Evolutionary conservation across 225 moss, liverwort and hornwort genomes (phyloP), one percentile per base, ranked within the genome.

Genomic region (Rhytidiadelphus loreus): DNA sequence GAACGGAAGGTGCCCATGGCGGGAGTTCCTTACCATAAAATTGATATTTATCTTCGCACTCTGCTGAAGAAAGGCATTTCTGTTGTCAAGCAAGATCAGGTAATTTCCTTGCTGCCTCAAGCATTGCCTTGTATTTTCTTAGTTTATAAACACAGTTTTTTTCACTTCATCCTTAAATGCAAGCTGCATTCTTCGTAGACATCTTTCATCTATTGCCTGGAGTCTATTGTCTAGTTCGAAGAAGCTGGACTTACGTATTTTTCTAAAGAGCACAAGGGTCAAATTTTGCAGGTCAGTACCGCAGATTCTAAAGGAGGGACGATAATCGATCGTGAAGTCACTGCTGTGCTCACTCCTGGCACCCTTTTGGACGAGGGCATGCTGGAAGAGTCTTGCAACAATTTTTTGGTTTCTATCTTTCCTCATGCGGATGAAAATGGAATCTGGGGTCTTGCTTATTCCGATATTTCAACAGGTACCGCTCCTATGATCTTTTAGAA

Each of bases 1-100:
- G 90, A 92, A 87, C 92, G 91, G 76, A 95, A 95, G 93, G 93
- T 95, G 89, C 94, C 95, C 44, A 95, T 95, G 95, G 89, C 95
- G 80, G 95, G 95, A 83, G 95, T 95, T 84, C 95, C 95, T 81
- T 63, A 90, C 57, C 95, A 96, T 82, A 95, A 90, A 89, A 92
- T 96, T 81, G 95, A 96, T 81, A 87, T 95, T 83, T 92, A 93
- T 80, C 92, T 96, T 87, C 94, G 94, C 66, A 92, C 82, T 79
- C 89, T 96, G 37, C 89, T 96, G 72, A 90, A 91, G 83, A 95
- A 95, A 92, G 95, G 95, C 82, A 95, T 96, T 86, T 76, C 93
- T 89, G 95, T 95, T 75, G 93, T 95, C 87, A 92, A 94, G 90
- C 95, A 92, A 91, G 95, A 96, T 73, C 95, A 96, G 93, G 95